phyloP scores from a whole-genome alignment of 2,329 filamentous ascomycete species.

The Aspergillus fijiensis region DNA sequence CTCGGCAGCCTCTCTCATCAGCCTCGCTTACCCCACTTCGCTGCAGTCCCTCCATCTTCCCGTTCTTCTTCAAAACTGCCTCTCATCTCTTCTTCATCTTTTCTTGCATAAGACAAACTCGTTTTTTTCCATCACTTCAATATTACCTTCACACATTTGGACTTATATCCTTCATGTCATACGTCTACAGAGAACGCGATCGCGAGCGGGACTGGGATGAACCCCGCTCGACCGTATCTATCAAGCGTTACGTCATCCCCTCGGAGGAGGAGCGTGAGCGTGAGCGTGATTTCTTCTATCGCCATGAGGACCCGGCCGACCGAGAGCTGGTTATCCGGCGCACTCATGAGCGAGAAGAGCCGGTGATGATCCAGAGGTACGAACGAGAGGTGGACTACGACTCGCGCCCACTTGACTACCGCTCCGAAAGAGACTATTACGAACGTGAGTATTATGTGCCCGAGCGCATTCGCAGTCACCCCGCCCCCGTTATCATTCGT shows the following conservation, averaged over 20 bases:
- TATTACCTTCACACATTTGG: not conserved
- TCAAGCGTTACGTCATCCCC: conserved; percentile 58
- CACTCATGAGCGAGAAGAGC: conserved; percentile 48
- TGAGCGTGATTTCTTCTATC: conserved; percentile 28
- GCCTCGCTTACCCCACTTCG: conserved; percentile 14
- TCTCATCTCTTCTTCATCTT: conserved; percentile 6
- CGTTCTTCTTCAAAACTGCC: not conserved
- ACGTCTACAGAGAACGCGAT: conserved; percentile 42
- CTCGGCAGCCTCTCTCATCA: conserved; percentile 6
- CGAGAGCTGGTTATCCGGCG: conserved; percentile 47
- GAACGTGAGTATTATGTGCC: conserved; percentile 42
- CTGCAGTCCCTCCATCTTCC: conserved; percentile 11
- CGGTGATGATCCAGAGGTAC: conserved; percentile 46
- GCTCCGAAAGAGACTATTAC: conserved; percentile 47
- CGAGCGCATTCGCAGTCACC: conserved; percentile 52
- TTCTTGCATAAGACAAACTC: conserved; percentile 1
- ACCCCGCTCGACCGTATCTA: conserved; percentile 42
- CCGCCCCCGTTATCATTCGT: conserved; percentile 52
- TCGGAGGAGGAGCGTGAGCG: conserved; percentile 39
- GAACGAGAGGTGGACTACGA: conserved; percentile 49
- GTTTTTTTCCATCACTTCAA: conserved; percentile 4
- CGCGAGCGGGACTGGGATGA: conserved; percentile 46
- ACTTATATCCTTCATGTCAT: conserved; percentile 25
- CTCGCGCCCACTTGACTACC: conserved; percentile 45
- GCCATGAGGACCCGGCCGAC: conserved; percentile 37